Evolutionary conservation across 2,329 filamentous ascomycete genomes (phyloP).

Genomic region (Diaporthe amygdali): DNA sequence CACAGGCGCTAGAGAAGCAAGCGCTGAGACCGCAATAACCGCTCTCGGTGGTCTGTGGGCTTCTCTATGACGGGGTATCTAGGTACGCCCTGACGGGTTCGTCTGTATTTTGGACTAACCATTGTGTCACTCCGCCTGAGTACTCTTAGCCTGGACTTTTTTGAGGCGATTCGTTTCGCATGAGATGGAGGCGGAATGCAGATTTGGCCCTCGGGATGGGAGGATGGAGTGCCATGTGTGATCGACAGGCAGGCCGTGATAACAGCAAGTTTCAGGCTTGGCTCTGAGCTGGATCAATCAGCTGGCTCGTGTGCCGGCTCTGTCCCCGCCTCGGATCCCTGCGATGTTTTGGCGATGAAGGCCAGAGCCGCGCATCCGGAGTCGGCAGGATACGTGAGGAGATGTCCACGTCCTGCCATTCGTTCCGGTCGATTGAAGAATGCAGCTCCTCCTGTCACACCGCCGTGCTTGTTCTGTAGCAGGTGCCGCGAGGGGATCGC

Average conservation of each 20-base stretch:
- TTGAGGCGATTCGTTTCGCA: background rate
- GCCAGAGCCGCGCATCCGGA: background rate
- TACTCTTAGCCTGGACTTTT: background rate
- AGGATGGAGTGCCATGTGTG: conserved; percentile 3
- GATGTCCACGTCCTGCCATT: background rate
- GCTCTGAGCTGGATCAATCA: conserved; percentile 2
- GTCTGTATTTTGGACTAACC: background rate
- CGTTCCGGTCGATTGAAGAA: background rate
- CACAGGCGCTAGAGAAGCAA: conserved; percentile 18
- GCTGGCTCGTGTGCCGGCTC: background rate
- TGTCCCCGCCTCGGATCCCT: background rate
- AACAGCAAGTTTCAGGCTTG: conserved; percentile 14
- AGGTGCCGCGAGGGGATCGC: background rate
- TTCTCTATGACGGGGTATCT: background rate
- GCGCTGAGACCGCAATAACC: conserved; percentile 23
- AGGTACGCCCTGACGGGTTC: background rate
- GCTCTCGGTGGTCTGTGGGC: conserved; percentile 10
- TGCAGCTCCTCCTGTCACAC: background rate
- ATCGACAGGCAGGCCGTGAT: conserved; percentile 12
- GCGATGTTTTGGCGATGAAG: background rate
- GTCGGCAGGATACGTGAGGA: background rate
- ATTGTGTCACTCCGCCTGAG: conserved; percentile 3
- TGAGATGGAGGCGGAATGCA: background rate
- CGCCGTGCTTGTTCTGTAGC: background rate
- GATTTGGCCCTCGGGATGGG: background rate